Percentiles rank a stretch among this genome's conserved stretches.
Evolutionary conservation across 371 early-diverging fungal species (phyloP).

Genomic region (Syncephalis plumigaleata): DNA sequence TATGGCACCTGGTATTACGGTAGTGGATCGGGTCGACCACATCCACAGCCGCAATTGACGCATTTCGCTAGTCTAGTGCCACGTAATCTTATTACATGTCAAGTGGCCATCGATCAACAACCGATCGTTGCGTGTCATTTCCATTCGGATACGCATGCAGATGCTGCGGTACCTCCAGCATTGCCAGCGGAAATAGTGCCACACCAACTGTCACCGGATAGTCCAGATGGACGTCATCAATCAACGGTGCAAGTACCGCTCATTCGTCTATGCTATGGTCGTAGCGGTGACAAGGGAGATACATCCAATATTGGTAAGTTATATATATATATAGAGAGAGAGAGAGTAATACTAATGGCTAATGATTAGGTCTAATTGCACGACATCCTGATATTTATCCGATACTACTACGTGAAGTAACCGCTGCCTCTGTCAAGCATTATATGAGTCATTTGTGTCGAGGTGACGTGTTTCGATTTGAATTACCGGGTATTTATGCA

Average conservation of each 20-base stretch:
- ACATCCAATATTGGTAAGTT: slow-evolving; percentile 39
- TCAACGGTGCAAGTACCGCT: slow-evolving; percentile 24
- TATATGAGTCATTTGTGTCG: slow-evolving; percentile 45
- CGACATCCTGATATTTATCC: slow-evolving; percentile 37
- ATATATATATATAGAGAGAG: no score
- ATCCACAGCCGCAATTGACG: slow-evolving; percentile 38
- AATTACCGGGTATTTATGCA: slow-evolving; percentile 38
- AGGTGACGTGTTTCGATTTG: slow-evolving; percentile 41
- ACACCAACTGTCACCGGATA: slow-evolving; percentile 7
- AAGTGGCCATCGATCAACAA: slow-evolving; percentile 20
- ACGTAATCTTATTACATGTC: slow-evolving; percentile 24
- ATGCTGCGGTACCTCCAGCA: slow-evolving; percentile 15
- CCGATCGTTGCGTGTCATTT: slow-evolving; percentile 10
- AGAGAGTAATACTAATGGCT: background rate
- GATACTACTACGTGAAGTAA: slow-evolving; percentile 18
- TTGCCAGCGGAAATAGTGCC: slow-evolving; percentile 1
- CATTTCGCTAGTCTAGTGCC: slow-evolving; percentile 46
- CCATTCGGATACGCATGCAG: slow-evolving; percentile 9
- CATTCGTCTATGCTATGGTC: slow-evolving; percentile 42
- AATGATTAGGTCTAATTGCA: slow-evolving; percentile 27
- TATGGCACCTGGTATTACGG: slow-evolving; percentile 62
- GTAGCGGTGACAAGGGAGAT: slow-evolving; percentile 65
- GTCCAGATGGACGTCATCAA: slow-evolving; percentile 7
- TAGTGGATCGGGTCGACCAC: slow-evolving; percentile 41
- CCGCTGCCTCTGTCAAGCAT: slow-evolving; percentile 23